A percentile compares a stretch with the other conserved stretches of the same genome.
Evolutionary conservation across 495 filamentous ascomycete genomes (phyloP).

Genomic region (Cairneyella variabilis): DNA sequence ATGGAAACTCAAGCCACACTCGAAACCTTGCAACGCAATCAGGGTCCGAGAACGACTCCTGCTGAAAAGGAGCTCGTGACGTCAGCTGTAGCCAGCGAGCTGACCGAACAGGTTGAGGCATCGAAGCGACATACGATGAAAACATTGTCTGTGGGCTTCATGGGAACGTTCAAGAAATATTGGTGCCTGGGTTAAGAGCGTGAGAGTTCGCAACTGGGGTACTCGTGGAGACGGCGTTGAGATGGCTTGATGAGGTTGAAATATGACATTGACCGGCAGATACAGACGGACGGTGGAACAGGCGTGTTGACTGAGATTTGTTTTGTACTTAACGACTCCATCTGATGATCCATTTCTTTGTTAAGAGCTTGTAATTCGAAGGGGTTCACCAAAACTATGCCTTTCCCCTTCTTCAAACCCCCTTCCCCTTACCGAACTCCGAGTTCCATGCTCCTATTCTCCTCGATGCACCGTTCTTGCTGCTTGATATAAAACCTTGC

Average conservation of each 20-base stretch:
- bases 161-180: neutral
- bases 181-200: neutral
- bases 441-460: no score
- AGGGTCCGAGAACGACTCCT: neutral
- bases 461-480: no score
- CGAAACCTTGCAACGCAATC: neutral
- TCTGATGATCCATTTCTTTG: neutral
- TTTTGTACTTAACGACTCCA: neutral
- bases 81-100: neutral
- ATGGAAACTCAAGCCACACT: neutral
- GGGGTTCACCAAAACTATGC: no score
- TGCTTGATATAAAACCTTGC: no score
- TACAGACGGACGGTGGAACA: neutral
- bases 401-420: no score
- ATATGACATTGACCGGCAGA: neutral
- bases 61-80: neutral
- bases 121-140: neutral
- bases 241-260: neutral
- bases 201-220: neutral
- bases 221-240: neutral
- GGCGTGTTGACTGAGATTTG: neutral
- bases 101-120: no score
- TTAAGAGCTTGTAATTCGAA: no score
- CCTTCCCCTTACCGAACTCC: no score
- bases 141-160: neutral